phyloP scores from a whole-genome alignment of 371 early-diverging fungal genomes.

The Umbelopsis sp. region DNA sequence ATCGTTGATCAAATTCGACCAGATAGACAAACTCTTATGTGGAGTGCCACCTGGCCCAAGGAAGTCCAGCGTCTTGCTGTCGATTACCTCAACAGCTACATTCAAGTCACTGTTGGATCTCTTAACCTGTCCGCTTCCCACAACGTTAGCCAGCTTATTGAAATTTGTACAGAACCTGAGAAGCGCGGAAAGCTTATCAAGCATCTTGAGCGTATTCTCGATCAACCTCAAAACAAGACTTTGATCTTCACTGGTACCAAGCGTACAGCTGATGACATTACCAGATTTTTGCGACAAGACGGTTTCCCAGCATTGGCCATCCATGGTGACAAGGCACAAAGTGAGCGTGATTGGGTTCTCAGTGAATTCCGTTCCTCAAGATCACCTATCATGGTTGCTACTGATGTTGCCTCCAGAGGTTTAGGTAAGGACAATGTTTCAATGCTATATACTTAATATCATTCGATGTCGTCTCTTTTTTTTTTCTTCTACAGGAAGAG shows the following conservation, averaged over 20 bases:
- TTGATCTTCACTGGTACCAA: constrained; percentile 99
- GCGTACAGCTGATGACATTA: constrained; percentile 97
- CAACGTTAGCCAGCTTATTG: constrained; percentile 92
- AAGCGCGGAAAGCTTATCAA: constrained; percentile 81
- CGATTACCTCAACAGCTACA: constrained; percentile 94
- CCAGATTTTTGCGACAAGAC: constrained; percentile 86
- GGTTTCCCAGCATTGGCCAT: constrained; percentile 98
- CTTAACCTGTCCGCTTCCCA: constrained; percentile 93
- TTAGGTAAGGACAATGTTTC: constrained; percentile 74
- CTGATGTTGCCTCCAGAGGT: constrained; percentile 99
- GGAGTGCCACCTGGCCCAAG: constrained; percentile 99
- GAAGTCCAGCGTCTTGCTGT: constrained; percentile 94
- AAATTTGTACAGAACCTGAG: constrained; percentile 87
- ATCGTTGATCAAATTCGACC: constrained; percentile 99
- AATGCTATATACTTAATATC: constrained; percentile 12
- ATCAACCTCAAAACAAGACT: constrained; percentile 81
- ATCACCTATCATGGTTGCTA: constrained; percentile 97
- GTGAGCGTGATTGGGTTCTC: constrained; percentile 98
- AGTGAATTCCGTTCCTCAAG: constrained; percentile 89
- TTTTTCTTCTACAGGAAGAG: constrained; percentile 20
- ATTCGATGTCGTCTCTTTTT: neutral
- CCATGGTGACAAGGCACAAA: constrained; percentile 99
- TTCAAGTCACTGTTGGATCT: constrained; percentile 99
- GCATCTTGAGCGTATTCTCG: constrained; percentile 80
- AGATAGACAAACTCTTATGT: constrained; percentile 99